phyloP scores from a whole-genome alignment of 2,329 filamentous ascomycete species.

The Blastomyces parvus region DNA sequence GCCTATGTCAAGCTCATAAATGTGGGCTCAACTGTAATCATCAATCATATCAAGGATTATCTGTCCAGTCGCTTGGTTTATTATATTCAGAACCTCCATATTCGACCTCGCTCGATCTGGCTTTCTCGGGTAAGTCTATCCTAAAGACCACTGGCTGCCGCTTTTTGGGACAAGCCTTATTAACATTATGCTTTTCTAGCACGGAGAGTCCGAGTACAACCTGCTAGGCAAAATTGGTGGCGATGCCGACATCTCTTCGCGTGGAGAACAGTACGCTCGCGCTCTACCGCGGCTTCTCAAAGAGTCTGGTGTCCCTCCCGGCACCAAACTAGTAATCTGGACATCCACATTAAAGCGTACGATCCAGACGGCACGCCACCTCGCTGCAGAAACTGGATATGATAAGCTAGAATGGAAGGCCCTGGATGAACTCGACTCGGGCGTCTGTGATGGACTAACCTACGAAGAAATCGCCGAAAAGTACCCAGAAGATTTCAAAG shows the following conservation, averaged over 20 bases:
- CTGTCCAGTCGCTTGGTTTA: constrained; percentile 94
- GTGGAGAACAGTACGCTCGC: constrained; percentile 77
- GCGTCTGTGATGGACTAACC: constrained; percentile 91
- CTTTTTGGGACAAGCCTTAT: not conserved
- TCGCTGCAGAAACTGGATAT: constrained; percentile 59
- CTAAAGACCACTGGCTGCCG: not conserved
- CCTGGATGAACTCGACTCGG: constrained; percentile 90
- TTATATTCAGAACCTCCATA: constrained; percentile 97
- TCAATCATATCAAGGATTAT: constrained; percentile 96
- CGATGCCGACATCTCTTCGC: constrained; percentile 74
- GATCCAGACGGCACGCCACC: constrained; percentile 78
- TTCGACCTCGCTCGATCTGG: constrained; percentile 94
- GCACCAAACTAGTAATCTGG: constrained; percentile 60
- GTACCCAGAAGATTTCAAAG: constrained; percentile 89
- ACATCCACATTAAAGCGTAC: constrained; percentile 72
- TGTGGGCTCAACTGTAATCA: constrained; percentile 90
- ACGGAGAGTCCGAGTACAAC: constrained; percentile 92
- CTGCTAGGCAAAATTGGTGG: constrained; percentile 84
- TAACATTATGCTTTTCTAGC: constrained; percentile 43
- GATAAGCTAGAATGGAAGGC: constrained; percentile 99
- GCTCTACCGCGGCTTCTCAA: constrained; percentile 76
- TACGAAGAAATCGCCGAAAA: constrained; percentile 87
- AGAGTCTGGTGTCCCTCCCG: constrained; percentile 68
- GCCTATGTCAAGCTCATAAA: constrained; percentile 98
- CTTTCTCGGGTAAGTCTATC: constrained; percentile 64